Conservation (phyloP, 163 green algal species). For the Smithsoniella earleae region DNA sequence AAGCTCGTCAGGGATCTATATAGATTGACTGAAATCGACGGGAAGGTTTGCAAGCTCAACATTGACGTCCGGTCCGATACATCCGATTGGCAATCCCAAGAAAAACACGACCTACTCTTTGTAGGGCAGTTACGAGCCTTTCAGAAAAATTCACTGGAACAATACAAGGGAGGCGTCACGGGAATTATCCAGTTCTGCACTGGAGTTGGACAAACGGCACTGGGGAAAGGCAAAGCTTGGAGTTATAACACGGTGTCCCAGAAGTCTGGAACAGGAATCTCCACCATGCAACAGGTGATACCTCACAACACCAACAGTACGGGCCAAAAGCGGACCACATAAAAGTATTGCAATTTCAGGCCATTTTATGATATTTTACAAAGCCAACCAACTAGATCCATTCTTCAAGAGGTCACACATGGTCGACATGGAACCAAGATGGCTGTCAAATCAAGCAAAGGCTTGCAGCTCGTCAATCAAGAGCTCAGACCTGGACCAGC, state of each 20-base stretch:
- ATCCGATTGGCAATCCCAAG: too few species aligned
- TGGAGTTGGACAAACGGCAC: neutral
- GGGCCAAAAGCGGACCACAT: neutral
- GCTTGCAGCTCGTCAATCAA: neutral
- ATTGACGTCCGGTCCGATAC: too few species aligned
- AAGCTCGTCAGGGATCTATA: neutral
- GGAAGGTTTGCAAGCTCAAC: too few species aligned
- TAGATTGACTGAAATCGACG: too few species aligned
- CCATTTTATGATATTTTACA: neutral
- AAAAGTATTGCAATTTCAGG: neutral
- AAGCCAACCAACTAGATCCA: neutral
- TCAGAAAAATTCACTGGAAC: too few species aligned
- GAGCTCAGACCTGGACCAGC: neutral
- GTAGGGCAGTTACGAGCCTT: too few species aligned
- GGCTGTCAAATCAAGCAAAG: neutral
- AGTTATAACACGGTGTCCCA: too few species aligned
- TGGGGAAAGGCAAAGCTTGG: neutral
- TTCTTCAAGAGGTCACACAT: neutral
- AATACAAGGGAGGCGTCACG: too few species aligned
- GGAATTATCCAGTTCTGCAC: neutral
- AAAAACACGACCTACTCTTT: too few species aligned
- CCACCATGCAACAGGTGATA: neutral
- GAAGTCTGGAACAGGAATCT: too few species aligned
- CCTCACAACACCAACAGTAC: neutral
- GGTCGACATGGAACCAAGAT: slow-evolving; percentile 11